phyloP scores from a whole-genome alignment of 2,329 filamentous ascomycete genomes.

The Trichoderma cornu-damae region DNA sequence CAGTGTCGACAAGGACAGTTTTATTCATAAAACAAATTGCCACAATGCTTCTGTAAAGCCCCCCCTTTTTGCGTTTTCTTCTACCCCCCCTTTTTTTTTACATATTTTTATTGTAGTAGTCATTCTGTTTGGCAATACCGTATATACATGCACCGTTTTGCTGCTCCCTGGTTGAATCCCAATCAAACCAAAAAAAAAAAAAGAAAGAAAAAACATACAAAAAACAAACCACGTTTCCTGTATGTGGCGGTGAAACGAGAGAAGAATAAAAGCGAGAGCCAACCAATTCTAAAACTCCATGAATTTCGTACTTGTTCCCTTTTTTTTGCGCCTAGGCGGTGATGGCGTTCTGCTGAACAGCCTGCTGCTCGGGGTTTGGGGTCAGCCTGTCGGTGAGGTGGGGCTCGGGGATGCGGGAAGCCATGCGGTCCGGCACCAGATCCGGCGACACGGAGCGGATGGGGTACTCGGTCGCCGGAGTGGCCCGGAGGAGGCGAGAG shows the following conservation, averaged over 20 bases:
- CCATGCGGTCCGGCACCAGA: conserved; percentile 58
- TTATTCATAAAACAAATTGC: too few relatives aligned
- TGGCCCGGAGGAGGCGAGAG: conserved; percentile 49
- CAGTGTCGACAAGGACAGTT: too few relatives aligned
- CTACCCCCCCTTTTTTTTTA: conserved; percentile 10
- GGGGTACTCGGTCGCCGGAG: conserved; percentile 51
- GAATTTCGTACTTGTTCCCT: not conserved
- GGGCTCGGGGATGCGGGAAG: conserved; percentile 50
- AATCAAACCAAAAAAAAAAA: conserved; percentile 1
- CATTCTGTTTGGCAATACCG: conserved; percentile 1
- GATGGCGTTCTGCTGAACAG: conserved; percentile 22
- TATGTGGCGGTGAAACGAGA: conserved; percentile 12
- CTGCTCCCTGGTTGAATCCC: too few relatives aligned
- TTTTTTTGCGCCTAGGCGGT: conserved; percentile 15
- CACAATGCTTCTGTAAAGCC: not conserved
- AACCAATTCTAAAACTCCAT: conserved; percentile 17
- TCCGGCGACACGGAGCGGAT: conserved; percentile 54
- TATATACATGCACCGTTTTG: conserved; percentile 14
- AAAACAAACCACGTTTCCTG: too few relatives aligned
- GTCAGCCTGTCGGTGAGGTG: conserved; percentile 42
- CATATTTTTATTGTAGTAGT: not conserved
- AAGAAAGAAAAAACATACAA: too few relatives aligned
- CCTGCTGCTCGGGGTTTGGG: conserved; percentile 45
- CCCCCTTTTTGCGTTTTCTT: conserved; percentile 7
- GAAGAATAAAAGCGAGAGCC: conserved; percentile 16